Evolutionary conservation across 2,329 filamentous ascomycete species (phyloP).

Genomic region (Colletotrichum endophyticum): DNA sequence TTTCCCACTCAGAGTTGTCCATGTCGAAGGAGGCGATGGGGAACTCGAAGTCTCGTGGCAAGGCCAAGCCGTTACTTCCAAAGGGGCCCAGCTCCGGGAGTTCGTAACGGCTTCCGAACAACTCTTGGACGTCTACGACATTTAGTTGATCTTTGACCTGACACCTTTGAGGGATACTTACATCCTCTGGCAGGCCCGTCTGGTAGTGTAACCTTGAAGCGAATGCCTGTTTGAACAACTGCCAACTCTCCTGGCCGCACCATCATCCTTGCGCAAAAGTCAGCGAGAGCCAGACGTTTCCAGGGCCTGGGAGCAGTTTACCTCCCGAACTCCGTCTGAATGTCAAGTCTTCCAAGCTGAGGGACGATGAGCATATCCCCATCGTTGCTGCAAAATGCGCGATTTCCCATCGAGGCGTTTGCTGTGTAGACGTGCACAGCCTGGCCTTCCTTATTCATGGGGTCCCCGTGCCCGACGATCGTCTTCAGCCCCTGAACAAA

Average conservation of each 20-base stretch:
- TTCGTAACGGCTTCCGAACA: constrained; percentile 67
- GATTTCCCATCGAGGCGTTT: constrained; percentile 48
- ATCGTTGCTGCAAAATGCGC: constrained; percentile 59
- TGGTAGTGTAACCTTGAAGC: constrained; percentile 62
- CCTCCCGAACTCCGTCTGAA: constrained; percentile 70
- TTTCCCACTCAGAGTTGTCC: constrained; percentile 25
- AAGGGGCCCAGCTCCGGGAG: constrained; percentile 70
- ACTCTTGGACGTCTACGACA: constrained; percentile 58
- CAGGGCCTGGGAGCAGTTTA: constrained; percentile 23
- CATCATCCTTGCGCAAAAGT: constrained; percentile 28
- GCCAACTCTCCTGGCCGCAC: constrained; percentile 69
- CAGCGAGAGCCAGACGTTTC: background rate
- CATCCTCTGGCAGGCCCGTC: constrained; percentile 62
- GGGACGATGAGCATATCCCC: constrained; percentile 70
- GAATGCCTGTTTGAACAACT: constrained; percentile 67
- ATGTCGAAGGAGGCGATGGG: constrained; percentile 59
- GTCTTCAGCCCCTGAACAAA: constrained; percentile 54
- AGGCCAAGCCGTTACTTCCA: constrained; percentile 68
- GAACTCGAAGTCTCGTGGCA: constrained; percentile 67
- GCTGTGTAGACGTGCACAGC: constrained; percentile 54
- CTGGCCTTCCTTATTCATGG: constrained; percentile 53
- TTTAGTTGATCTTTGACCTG: background rate
- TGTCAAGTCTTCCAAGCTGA: constrained; percentile 66
- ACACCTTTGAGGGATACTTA: constrained; percentile 2
- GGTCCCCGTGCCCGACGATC: constrained; percentile 53